phyloP scores from a whole-genome alignment of 2,329 filamentous ascomycete genomes.

The Gyromitra esculenta region DNA sequence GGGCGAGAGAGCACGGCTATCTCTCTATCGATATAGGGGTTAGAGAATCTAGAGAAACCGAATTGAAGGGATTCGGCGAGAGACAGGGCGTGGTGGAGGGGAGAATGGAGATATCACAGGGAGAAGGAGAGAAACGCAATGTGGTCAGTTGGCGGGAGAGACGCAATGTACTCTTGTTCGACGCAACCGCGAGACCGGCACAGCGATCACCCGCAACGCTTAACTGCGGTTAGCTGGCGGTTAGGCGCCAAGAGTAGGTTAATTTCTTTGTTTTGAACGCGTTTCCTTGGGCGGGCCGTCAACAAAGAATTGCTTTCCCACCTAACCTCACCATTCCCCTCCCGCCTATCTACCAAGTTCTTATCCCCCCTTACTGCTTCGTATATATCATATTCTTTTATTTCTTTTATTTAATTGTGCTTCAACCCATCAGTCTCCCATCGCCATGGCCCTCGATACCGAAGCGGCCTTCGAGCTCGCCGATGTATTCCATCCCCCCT shows the following conservation, averaged over 20 bases:
- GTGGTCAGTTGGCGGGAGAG: constrained; percentile 42
- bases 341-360: neutral
- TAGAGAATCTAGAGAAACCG: neutral
- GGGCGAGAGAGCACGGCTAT: neutral
- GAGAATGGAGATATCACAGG: neutral
- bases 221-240: constrained; percentile 6
- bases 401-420: neutral
- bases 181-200: neutral
- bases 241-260: constrained; percentile 17
- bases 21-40: neutral
- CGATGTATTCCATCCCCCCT: constrained; percentile 30
- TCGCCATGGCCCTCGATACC: constrained; percentile 29
- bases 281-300: constrained; percentile 11
- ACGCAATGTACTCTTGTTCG: neutral
- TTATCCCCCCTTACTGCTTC: neutral
- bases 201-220: neutral
- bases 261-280: constrained; percentile 37
- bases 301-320: constrained; percentile 1
- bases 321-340: neutral
- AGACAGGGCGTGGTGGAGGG: neutral
- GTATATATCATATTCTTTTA: constrained; percentile 1
- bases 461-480: constrained; percentile 40
- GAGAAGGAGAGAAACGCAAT: constrained; percentile 40
- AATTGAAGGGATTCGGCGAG: constrained; percentile 3
- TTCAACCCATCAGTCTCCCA: neutral